Conservation (phyloP, 352 stramenopile genomes). For the Phytophthora fragariaefolia region DNA sequence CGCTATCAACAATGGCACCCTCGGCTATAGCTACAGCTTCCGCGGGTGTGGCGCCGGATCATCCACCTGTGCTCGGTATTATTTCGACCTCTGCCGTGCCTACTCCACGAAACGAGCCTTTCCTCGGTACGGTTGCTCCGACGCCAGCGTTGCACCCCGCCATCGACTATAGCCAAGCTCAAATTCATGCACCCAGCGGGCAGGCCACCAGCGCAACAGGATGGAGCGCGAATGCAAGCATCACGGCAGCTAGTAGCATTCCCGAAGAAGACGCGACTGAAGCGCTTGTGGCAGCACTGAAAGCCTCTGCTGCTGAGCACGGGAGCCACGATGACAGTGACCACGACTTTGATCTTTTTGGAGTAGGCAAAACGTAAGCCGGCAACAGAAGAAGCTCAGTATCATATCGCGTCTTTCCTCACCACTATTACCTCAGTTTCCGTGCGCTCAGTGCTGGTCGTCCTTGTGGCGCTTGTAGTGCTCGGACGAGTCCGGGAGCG, state of each 20-base stretch:
- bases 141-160: constrained; percentile 21
- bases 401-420: constrained; percentile 16
- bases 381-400: constrained; percentile 9
- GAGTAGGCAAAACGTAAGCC: constrained; percentile 29
- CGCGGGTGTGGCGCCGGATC: not conserved
- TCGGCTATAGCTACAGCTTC: not conserved
- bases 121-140: constrained; percentile 11
- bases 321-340: constrained; percentile 22
- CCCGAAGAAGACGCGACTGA: constrained; percentile 23
- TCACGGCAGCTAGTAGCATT: not conserved
- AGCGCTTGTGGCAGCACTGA: constrained; percentile 14
- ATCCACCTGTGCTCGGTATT: not conserved
- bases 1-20: not conserved
- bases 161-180: constrained; percentile 29
- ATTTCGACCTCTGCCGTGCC: not conserved
- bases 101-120: constrained; percentile 3
- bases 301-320: constrained; percentile 22
- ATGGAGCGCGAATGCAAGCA: constrained; percentile 11
- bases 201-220: constrained; percentile 4
- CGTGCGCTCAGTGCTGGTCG: constrained; percentile 19
- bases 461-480: constrained; percentile 37
- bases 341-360: constrained; percentile 44
- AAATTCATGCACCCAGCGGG: not conserved
- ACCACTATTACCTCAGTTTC: constrained; percentile 1
- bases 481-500: constrained; percentile 38